A percentile compares a stretch with the other conserved stretches of the same genome.
Conservation (phyloP, 2,329 filamentous ascomycete species). For the Exserohilum rostratum region DNA sequence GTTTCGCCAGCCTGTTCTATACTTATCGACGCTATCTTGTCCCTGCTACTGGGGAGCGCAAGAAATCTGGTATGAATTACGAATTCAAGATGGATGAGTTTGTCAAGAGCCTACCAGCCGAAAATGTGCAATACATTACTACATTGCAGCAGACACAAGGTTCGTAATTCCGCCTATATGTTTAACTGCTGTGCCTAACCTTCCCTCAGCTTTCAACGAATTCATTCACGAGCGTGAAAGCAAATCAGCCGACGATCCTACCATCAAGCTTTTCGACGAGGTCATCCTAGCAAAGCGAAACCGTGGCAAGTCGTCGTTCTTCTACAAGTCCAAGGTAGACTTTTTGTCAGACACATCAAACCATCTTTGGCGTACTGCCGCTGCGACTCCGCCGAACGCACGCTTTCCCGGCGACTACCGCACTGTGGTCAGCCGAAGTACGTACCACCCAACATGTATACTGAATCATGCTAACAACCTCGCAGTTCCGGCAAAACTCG, state of each 20-base stretch:
- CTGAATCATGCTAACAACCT: constrained; percentile 52
- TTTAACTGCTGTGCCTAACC: too few relatives aligned
- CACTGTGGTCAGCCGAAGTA: constrained; percentile 57
- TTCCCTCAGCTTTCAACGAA: constrained; percentile 69
- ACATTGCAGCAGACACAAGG: constrained; percentile 69
- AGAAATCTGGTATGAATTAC: constrained; percentile 67
- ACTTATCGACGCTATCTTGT: constrained; percentile 70
- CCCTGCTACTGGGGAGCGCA: constrained; percentile 65
- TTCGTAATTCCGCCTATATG: constrained; percentile 33
- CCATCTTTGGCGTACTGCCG: constrained; percentile 76
- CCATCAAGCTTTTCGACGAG: constrained; percentile 80
- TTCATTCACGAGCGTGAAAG: constrained; percentile 83
- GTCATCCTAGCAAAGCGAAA: constrained; percentile 80
- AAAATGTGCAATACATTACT: constrained; percentile 68
- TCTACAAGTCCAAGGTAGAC: constrained; percentile 62
- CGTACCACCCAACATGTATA: constrained; percentile 14
- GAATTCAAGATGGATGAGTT: constrained; percentile 72
- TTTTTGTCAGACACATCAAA: constrained; percentile 77
- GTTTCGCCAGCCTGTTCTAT: constrained; percentile 71
- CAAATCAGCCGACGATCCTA: constrained; percentile 64
- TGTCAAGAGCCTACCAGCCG: constrained; percentile 66
- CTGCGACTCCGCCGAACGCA: constrained; percentile 62
- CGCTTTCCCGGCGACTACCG: constrained; percentile 62
- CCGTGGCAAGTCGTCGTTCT: constrained; percentile 69
- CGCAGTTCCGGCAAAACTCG: constrained; percentile 78